Conservation (phyloP, 2,329 filamentous ascomycete genomes). For the Dothistroma pini region DNA sequence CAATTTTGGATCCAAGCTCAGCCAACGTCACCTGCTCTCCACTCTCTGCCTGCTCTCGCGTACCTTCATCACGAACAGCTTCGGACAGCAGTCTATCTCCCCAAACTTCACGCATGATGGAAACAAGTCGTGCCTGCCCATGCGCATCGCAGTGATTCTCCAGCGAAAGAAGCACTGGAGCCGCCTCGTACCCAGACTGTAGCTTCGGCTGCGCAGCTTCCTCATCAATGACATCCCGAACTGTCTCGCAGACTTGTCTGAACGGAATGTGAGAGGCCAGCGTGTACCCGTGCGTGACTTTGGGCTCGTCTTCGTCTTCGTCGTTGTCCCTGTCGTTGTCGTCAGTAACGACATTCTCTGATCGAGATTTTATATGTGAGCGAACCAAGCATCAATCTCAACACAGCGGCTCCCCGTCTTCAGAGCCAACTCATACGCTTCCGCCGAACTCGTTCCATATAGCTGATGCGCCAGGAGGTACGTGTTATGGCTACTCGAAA, state of each 20-base stretch:
- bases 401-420: slow-evolving; percentile 64
- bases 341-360: neutral
- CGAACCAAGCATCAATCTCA: slow-evolving; percentile 66
- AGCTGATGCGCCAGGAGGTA: slow-evolving; percentile 69
- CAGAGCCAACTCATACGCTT: slow-evolving; percentile 61
- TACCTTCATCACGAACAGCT: slow-evolving; percentile 55
- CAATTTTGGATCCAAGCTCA: slow-evolving; percentile 61
- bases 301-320: slow-evolving; percentile 59
- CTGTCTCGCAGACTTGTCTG: slow-evolving; percentile 61
- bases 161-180: slow-evolving; percentile 62
- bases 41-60: slow-evolving; percentile 51
- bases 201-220: slow-evolving; percentile 49
- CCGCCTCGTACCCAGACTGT: slow-evolving; percentile 41
- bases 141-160: slow-evolving; percentile 63
- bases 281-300: slow-evolving; percentile 68
- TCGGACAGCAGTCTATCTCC: slow-evolving; percentile 58
- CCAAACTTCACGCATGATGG: slow-evolving; percentile 64
- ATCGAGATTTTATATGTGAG: neutral
- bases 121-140: slow-evolving; percentile 59
- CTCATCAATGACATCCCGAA: slow-evolving; percentile 59
- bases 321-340: slow-evolving; percentile 48
- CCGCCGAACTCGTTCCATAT: slow-evolving; percentile 59
- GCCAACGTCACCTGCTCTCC: slow-evolving; percentile 55
- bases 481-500: slow-evolving; percentile 71
- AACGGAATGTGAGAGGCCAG: slow-evolving; percentile 64